Percentiles rank a stretch among this genome's conserved stretches.
phyloP scores from a whole-genome alignment of 2,329 filamentous ascomycete species.

The Verticillium zaregamsianum region DNA sequence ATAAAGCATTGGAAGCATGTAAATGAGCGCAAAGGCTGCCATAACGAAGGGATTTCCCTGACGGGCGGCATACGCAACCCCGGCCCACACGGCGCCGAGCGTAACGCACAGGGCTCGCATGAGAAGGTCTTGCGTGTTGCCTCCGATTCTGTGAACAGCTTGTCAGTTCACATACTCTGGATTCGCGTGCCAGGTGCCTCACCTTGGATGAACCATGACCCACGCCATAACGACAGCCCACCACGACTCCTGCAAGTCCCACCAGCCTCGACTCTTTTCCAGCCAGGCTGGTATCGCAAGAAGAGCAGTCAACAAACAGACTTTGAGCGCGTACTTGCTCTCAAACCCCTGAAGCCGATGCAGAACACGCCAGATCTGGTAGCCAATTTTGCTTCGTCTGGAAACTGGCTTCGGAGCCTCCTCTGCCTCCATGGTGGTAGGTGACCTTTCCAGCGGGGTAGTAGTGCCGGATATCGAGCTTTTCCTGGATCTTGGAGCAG shows the following conservation, averaged over 20 bases:
- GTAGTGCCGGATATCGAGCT: slow-evolving; percentile 11
- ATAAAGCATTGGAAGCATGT: slow-evolving; percentile 57
- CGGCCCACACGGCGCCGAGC: slow-evolving; percentile 52
- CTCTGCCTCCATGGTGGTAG: slow-evolving; percentile 32
- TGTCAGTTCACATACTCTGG: not conserved
- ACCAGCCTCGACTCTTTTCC: slow-evolving; percentile 40
- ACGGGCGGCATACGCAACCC: slow-evolving; percentile 44
- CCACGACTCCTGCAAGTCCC: slow-evolving; percentile 52
- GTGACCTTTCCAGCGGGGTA: slow-evolving; percentile 28
- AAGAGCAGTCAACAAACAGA: slow-evolving; percentile 44
- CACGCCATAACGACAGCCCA: slow-evolving; percentile 55
- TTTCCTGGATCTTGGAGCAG: slow-evolving; percentile 14
- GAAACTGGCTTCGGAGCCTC: slow-evolving; percentile 20
- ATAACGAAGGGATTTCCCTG: slow-evolving; percentile 51
- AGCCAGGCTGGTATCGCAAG: slow-evolving; percentile 53
- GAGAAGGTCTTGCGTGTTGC: slow-evolving; percentile 54
- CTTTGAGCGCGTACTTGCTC: slow-evolving; percentile 53
- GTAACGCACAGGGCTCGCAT: slow-evolving; percentile 43
- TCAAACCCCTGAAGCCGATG: slow-evolving; percentile 55
- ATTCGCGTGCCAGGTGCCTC: slow-evolving; percentile 8
- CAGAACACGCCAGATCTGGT: slow-evolving; percentile 43
- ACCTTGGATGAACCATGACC: slow-evolving; percentile 50
- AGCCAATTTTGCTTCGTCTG: slow-evolving; percentile 35
- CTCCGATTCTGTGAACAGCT: slow-evolving; percentile 36
- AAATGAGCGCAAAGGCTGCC: slow-evolving; percentile 49